A percentile compares a stretch with the other conserved stretches of the same genome.
Conservation (phyloP, 2,329 filamentous ascomycete species). For the Penicillium carneum region DNA sequence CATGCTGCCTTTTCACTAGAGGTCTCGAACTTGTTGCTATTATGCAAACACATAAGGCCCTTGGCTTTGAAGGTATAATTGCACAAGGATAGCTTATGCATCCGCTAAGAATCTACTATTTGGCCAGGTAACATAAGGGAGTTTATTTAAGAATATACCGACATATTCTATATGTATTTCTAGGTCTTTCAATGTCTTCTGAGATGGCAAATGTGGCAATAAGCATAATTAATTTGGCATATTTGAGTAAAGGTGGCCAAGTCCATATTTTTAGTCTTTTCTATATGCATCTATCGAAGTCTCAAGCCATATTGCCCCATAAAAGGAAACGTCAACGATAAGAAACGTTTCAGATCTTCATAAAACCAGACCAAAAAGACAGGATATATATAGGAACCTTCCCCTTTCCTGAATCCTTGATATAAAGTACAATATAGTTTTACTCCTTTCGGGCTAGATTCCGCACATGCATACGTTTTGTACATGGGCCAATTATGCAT, state of each 20-base stretch:
- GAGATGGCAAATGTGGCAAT: background rate
- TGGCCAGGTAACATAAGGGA: background rate
- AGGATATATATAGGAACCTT: background rate
- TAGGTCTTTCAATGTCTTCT: background rate
- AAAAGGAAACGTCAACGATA: background rate
- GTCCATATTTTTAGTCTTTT: background rate
- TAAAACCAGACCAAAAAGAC: background rate
- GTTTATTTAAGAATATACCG: background rate
- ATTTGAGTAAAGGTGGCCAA: conserved; percentile 1
- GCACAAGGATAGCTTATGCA: background rate
- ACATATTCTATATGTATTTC: background rate
- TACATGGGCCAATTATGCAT: conserved; percentile 8
- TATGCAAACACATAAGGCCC: background rate
- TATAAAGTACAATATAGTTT: background rate
- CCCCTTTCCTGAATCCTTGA: background rate
- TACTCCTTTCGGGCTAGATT: conserved; percentile 15
- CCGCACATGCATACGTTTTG: conserved; percentile 15
- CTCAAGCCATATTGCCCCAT: conserved; percentile 1
- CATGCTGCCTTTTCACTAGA: background rate
- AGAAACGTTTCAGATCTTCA: background rate
- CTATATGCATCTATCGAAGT: background rate
- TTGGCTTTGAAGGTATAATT: background rate
- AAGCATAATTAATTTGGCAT: background rate
- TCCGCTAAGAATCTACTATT: no score
- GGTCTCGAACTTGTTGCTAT: background rate